phyloP scores from a whole-genome alignment of 2,329 filamentous ascomycete species.

The Diaporthe vaccinii region DNA sequence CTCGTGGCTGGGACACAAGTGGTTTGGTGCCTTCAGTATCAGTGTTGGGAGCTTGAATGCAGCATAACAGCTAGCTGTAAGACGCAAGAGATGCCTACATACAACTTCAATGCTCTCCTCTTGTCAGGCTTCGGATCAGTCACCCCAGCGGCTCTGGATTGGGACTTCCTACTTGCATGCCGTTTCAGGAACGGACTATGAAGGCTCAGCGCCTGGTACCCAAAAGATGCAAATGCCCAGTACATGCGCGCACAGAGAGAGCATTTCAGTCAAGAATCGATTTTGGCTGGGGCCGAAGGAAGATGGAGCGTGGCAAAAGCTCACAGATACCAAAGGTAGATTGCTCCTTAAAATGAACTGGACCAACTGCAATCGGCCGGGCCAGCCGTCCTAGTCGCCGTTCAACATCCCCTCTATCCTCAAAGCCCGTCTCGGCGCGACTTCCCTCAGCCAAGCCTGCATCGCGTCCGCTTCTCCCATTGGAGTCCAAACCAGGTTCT shows the following conservation, averaged over 20 bases:
- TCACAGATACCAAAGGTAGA: no score
- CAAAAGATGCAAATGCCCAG: background rate
- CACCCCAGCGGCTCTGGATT: background rate
- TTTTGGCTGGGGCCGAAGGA: background rate
- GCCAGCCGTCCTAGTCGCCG: constrained; percentile 12
- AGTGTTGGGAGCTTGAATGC: background rate
- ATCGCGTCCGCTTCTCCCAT: constrained; percentile 65
- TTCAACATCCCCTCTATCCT: constrained; percentile 41
- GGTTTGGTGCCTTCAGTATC: background rate
- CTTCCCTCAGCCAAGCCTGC: constrained; percentile 57
- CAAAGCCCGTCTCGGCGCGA: constrained; percentile 51
- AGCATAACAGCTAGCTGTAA: background rate
- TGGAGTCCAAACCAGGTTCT: constrained; percentile 56
- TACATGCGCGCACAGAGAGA: background rate
- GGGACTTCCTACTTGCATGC: no score
- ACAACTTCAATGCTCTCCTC: background rate
- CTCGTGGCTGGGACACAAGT: background rate
- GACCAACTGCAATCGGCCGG: background rate
- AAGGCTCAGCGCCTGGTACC: background rate
- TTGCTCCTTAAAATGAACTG: background rate
- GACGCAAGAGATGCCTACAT: background rate
- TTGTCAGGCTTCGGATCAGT: background rate
- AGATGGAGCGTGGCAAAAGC: background rate
- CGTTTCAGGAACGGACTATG: no score
- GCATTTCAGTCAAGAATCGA: background rate